Base-by-base conservation (phyloP, 345 rosid species). In the Psidium guajava region DNA sequence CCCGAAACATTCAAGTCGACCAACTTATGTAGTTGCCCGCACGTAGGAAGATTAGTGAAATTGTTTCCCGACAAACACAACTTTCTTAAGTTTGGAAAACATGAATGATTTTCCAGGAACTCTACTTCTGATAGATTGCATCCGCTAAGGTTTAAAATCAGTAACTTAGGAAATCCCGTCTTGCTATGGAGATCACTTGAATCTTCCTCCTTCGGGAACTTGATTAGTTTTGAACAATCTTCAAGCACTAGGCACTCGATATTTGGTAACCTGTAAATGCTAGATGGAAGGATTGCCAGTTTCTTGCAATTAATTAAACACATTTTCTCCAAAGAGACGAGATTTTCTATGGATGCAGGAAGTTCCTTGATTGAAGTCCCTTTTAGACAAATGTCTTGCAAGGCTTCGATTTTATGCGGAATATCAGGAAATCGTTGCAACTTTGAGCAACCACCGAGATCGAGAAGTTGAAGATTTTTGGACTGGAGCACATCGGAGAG, bases 61-160 rank as follows among this genome's bases (percentile, higher is more conserved):
- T 11, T 57, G 64, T 5, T 58, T n/a, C 8, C 4, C 0, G 0
- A 0, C 16, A 58, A 25, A 12, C 0, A 0, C 64, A 58, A n/a
- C 25, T 0, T 0, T 1, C 0, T 2, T 25, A 57, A 11, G n/a
- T n/a, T n/a, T n/a, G 64, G 32, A n/a, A 58, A 58, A n/a, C 32
- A 58, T 1, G 16, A 58, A n/a, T 0, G 8, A 58, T 58, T 2
- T 15, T n/a, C 28, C 3, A 58, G 0, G 2, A 58, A 58, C 0
- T 58, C 64, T n/a, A n/a, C 1, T n/a, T 58, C 1, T 0, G 8
- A 58, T 58, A 25, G n/a, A 58, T n/a, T 58, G 64, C 64, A 58
- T 11, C 0, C 0, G 0, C 0, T 0, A 5, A 57, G 64, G 0
- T 0, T 0, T 57, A 57, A 12, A 1, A 0, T 0, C 3, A 0